Evolutionary conservation across 2,329 filamentous ascomycete genomes (phyloP).

Genomic region (Colletotrichum limetticola): DNA sequence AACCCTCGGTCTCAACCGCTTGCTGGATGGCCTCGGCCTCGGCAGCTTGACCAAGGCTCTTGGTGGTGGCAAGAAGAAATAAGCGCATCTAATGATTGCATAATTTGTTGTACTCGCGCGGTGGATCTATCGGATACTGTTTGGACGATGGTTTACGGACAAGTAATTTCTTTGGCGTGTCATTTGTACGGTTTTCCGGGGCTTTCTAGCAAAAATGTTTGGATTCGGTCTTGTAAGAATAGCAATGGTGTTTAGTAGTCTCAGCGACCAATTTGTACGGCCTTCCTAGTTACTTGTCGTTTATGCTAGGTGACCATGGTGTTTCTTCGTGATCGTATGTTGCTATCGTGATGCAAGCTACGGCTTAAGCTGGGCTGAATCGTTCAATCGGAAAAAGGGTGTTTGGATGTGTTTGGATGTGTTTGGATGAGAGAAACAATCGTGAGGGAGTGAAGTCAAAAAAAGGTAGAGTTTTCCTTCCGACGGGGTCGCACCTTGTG

Average conservation of each 20-base stretch:
- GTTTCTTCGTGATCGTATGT: background rate
- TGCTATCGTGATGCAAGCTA: background rate
- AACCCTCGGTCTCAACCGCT: conserved; percentile 78
- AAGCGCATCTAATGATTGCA: conserved; percentile 6
- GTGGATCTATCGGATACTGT: background rate
- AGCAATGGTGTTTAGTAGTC: background rate
- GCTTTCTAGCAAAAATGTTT: conserved; percentile 7
- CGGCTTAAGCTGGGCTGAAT: background rate
- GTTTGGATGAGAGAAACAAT: background rate
- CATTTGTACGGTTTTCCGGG: background rate
- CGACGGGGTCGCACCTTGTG: background rate
- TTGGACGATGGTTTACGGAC: background rate
- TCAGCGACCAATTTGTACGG: conserved; percentile 20
- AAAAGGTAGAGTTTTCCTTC: background rate
- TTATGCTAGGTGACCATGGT: background rate
- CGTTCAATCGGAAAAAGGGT: background rate
- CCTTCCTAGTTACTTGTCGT: background rate
- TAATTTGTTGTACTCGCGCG: background rate
- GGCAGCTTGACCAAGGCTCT: conserved; percentile 55
- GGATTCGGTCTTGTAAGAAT: conserved; percentile 23
- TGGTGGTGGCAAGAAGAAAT: conserved; percentile 50
- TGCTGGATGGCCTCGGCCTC: conserved; percentile 79
- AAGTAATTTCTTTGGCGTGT: background rate
- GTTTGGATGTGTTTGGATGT: background rate
- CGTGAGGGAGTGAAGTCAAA: background rate